Percentiles rank a stretch among this genome's conserved stretches.
phyloP scores from a whole-genome alignment of 768 basidiomycete genomes.

The Tylopilus felleus region DNA sequence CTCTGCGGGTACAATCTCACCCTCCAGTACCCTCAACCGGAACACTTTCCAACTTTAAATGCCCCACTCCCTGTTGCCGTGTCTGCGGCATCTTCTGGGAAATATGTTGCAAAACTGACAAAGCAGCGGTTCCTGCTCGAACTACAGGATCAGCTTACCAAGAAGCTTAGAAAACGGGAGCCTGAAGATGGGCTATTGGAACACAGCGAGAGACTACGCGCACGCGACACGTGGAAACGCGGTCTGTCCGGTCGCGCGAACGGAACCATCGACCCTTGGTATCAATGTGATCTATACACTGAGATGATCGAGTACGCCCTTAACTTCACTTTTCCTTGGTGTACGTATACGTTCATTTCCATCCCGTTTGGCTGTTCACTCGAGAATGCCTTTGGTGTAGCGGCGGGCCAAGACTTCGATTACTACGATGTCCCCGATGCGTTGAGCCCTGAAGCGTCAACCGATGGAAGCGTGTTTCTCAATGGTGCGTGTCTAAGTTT shows the following conservation, averaged over 20 bases:
- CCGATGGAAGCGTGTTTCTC: slow-evolving; percentile 52
- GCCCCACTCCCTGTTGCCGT: not conserved
- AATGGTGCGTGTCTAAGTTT: slow-evolving; percentile 46
- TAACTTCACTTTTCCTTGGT: slow-evolving; percentile 66
- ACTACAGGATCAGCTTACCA: slow-evolving; percentile 1
- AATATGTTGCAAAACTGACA: not conserved
- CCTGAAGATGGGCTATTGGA: slow-evolving; percentile 6
- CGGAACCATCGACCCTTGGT: slow-evolving; percentile 58
- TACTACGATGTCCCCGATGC: slow-evolving; percentile 47
- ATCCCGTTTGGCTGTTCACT: not conserved
- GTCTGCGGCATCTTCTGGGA: not conserved
- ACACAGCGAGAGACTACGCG: slow-evolving; percentile 19
- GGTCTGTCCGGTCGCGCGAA: slow-evolving; percentile 49
- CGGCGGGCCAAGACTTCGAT: slow-evolving; percentile 34
- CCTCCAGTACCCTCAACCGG: slow-evolving; percentile 64
- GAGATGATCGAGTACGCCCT: slow-evolving; percentile 67
- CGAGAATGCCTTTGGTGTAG: not conserved
- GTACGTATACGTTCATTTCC: slow-evolving; percentile 24
- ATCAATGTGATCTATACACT: slow-evolving; percentile 56
- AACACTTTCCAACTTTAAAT: slow-evolving; percentile 40
- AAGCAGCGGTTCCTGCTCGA: slow-evolving; percentile 12
- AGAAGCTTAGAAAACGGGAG: slow-evolving; percentile 9
- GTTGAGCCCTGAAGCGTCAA: slow-evolving; percentile 41
- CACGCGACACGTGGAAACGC: slow-evolving; percentile 38
- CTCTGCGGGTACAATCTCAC: slow-evolving; percentile 67